These are phyloP conservation scores for Solanum piurae DNA, from an alignment of 257 asterid genomes.

Conservation along the genomic window DNA sequence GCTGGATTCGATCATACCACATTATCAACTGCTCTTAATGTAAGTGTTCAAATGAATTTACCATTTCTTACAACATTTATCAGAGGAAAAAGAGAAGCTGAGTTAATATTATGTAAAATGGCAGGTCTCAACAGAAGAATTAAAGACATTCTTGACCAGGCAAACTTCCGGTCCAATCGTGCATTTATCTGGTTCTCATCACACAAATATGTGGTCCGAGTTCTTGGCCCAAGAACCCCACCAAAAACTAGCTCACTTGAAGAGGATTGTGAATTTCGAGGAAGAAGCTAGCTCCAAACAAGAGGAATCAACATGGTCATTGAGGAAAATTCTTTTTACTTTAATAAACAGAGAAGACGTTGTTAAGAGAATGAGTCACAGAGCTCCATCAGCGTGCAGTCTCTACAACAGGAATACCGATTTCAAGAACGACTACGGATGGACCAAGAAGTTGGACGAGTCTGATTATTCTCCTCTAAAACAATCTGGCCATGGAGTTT, in stretches of 20 bases:
- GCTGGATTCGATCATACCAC: constrained; percentile 48
- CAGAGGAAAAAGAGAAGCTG: not conserved
- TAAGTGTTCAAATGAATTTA: constrained; percentile 11
- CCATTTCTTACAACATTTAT: not conserved
- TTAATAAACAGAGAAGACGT: constrained; percentile 12
- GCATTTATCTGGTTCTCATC: constrained; percentile 14
- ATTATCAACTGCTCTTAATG: constrained; percentile 53
- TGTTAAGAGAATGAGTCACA: not conserved
- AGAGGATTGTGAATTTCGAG: constrained; percentile 18
- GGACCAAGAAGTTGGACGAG: constrained; percentile 55
- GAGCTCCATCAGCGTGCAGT: constrained; percentile 51
- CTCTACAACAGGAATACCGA: constrained; percentile 38
- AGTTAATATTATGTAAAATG: not conserved
- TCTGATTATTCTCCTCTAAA: constrained; percentile 47
- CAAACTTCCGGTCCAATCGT: constrained; percentile 51
- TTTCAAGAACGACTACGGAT: constrained; percentile 59
- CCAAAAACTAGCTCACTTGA: constrained; percentile 32
- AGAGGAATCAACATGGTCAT: constrained; percentile 31
- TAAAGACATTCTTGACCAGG: constrained; percentile 26
- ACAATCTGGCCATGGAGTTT: constrained; percentile 41
- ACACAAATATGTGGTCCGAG: constrained; percentile 39
- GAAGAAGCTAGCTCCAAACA: not conserved
- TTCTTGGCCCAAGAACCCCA: constrained; percentile 31
- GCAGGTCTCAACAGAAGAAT: constrained; percentile 45
- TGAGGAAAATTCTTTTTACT: constrained; percentile 31